Base-by-base conservation (phyloP, 2,329 filamentous ascomycete genomes). In the Rosellinia necatrix region DNA sequence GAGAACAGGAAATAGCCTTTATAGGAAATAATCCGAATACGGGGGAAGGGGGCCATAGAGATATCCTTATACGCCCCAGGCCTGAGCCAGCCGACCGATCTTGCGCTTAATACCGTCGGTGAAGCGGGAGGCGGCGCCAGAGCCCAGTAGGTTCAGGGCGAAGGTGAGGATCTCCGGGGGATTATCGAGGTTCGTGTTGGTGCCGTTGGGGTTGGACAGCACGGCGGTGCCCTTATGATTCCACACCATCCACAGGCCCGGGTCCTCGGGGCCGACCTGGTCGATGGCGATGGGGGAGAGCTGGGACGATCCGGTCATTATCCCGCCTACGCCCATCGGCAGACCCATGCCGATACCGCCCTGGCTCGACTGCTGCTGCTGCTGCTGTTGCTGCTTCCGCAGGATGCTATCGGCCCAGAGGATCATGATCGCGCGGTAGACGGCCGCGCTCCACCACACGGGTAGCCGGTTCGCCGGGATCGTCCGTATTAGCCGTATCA, bases 391-490 rank as follows among this genome's bases (percentile, higher is more conserved):
- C n/a, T n/a, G n/a, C n/a, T n/a, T n/a, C n/a, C 78, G 77, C 5
- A 75, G 76, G 52, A 87, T 71, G 62, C 83, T 82, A 62, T 88
- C 83, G 2, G 80, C 77, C 85, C 85, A 88, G 2, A 87, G 74
- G 35, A 86, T 80, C 53, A 88, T 73, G 3, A 79, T 79, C 2
- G 80, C 86, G n/a, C 88, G 83, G 68, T 90, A 90, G 35, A 90
- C 75, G 3, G 86, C 87, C 1, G 80, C 82, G n/a, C 84, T 76
- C 87, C 87, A 90, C 87, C 87, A 91, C 32, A 80, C 81, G 5
- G 87, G 87, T 19, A 85, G 80, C 3, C 81, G 76, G 44, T 84
- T 80, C 25, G 75, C 73, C 2, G 83, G 79, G 81, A 90, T 88
- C 12, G 75, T 74, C 6, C 81, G 76, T 34, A 89, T 71, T 9